These are phyloP conservation scores for Podaxis carcinomalis DNA, from an alignment of 768 basidiomycete species.

Conservation along the genomic window DNA sequence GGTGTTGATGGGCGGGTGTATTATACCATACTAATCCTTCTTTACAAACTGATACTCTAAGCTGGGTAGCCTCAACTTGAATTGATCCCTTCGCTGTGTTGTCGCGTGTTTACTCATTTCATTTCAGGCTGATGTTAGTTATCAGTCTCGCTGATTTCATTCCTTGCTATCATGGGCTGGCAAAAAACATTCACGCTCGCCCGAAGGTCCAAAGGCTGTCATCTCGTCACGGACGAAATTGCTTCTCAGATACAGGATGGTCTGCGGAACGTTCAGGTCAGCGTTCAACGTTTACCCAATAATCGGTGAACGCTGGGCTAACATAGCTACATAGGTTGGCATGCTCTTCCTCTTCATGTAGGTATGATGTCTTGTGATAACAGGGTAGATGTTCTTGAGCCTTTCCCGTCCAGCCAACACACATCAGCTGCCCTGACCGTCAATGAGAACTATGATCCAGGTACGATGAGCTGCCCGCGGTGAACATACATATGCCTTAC, in stretches of 20 bases:
- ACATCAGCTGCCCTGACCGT: constrained; percentile 77
- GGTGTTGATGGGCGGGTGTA: not conserved
- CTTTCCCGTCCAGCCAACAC: constrained; percentile 38
- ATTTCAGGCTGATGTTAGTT: not conserved
- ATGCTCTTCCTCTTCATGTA: constrained; percentile 90
- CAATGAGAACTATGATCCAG: constrained; percentile 87
- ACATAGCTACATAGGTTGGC: constrained; percentile 53
- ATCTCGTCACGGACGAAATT: constrained; percentile 82
- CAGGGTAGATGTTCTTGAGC: not conserved
- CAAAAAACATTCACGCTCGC: constrained; percentile 77
- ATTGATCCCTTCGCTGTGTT: not conserved
- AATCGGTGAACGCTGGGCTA: not conserved
- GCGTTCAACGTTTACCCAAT: not conserved
- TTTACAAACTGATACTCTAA: not conserved
- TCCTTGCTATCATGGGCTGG: constrained; percentile 68
- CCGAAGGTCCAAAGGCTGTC: constrained; percentile 58
- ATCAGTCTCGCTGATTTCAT: not conserved
- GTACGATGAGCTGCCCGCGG: constrained; percentile 29
- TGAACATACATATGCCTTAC: not conserved
- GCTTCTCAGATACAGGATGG: constrained; percentile 62
- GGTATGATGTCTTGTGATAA: constrained; percentile 19
- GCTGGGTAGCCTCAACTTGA: not conserved
- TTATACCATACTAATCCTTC: not conserved
- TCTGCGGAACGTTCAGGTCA: constrained; percentile 60
- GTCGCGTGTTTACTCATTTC: not conserved